A percentile compares a stretch with the other conserved stretches of the same genome.
phyloP scores from a whole-genome alignment of 2,329 filamentous ascomycete species.

The Fusarium incarnatum region DNA sequence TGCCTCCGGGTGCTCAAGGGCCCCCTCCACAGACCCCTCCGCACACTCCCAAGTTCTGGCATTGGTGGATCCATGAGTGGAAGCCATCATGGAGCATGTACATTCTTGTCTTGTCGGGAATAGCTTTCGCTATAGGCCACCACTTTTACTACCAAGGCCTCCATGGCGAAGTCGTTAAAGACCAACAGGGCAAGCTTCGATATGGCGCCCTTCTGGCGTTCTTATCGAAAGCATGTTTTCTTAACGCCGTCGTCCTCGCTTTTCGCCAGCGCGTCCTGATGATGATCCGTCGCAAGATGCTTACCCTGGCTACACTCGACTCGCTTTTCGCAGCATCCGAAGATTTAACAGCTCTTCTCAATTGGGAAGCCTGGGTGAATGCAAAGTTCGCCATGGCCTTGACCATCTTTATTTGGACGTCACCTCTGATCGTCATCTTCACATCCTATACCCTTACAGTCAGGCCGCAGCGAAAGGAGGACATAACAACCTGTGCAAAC shows the following conservation, averaged over 20 bases:
- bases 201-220: constrained; percentile 43
- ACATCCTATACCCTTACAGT: constrained; percentile 44
- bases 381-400: constrained; percentile 44
- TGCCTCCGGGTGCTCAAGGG: background rate
- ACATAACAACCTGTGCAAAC: constrained; percentile 35
- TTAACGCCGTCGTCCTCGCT: constrained; percentile 42
- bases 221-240: constrained; percentile 44
- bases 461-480: constrained; percentile 10
- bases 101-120: constrained; percentile 35
- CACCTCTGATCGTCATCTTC: constrained; percentile 44
- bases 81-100: constrained; percentile 45
- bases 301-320: constrained; percentile 43
- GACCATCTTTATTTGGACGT: constrained; percentile 45
- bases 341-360: constrained; percentile 42
- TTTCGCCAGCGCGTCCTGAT: constrained; percentile 44
- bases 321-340: constrained; percentile 44
- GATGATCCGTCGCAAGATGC: constrained; percentile 46
- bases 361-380: constrained; percentile 42
- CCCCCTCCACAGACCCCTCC: background rate
- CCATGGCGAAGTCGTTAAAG: constrained; percentile 26
- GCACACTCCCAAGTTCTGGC: background rate
- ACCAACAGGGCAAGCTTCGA: constrained; percentile 41
- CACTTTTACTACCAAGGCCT: constrained; percentile 42
- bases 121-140: constrained; percentile 43
- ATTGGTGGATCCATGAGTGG: constrained; percentile 39